Percentiles rank a stretch among this genome's conserved stretches.
These are phyloP conservation scores for Mucuna pruriens DNA, from an alignment of 306 rosid genomes.

Conservation along the genomic window DNA sequence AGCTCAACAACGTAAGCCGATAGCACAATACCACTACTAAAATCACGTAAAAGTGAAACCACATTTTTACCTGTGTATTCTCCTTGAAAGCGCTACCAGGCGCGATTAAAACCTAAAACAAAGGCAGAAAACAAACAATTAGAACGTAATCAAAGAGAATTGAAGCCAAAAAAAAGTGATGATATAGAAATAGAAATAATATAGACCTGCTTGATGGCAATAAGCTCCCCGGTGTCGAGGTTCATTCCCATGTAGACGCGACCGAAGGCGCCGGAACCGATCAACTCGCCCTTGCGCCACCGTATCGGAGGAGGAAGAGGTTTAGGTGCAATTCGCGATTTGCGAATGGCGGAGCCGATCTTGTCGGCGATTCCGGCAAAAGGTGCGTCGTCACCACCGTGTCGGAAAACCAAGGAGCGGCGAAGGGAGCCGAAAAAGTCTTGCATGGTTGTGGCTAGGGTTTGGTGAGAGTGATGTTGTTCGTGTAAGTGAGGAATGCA, in stretches of 20 bases:
- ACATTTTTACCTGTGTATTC: slow-evolving; percentile 66
- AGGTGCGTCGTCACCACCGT: slow-evolving; percentile 52
- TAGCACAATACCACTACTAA: background rate
- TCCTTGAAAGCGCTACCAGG: slow-evolving; percentile 72
- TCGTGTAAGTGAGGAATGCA: slow-evolving; percentile 1
- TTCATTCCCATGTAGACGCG: slow-evolving; percentile 96
- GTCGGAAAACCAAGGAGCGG: slow-evolving; percentile 68
- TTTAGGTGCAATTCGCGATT: slow-evolving; percentile 66
- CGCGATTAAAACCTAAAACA: slow-evolving; percentile 73
- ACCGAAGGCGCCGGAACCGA: slow-evolving; percentile 92
- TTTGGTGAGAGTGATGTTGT: slow-evolving; percentile 17
- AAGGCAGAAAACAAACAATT: slow-evolving; percentile 28
- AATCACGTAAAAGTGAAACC: background rate
- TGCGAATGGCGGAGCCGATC: slow-evolving; percentile 77
- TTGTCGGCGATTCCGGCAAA: slow-evolving; percentile 72
- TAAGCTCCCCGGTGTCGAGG: slow-evolving; percentile 93
- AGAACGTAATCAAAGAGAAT: background rate
- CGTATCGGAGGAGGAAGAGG: slow-evolving; percentile 64
- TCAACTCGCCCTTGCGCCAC: slow-evolving; percentile 93
- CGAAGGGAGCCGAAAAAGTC: slow-evolving; percentile 84
- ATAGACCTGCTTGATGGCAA: slow-evolving; percentile 85
- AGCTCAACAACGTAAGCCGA: slow-evolving; percentile 3
- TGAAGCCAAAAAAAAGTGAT: background rate
- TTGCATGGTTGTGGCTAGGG: slow-evolving; percentile 58
- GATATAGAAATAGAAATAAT: slow-evolving; percentile 34